Percentiles rank a stretch among this genome's conserved stretches.
phyloP scores from a whole-genome alignment of 1,284 basidiomycete species.

The Chalciporus sp. region DNA sequence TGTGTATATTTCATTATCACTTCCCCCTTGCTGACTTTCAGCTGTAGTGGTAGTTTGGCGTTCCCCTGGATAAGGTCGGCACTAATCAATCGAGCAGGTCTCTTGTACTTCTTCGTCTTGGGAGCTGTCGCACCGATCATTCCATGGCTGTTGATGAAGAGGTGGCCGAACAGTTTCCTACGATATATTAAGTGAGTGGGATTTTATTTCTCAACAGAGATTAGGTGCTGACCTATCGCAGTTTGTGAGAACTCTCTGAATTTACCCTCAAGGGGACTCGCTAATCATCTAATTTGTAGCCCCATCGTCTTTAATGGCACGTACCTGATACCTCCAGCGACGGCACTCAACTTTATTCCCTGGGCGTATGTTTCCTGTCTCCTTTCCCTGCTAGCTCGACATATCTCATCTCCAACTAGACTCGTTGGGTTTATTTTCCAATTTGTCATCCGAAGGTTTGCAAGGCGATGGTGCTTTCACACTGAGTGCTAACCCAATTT shows the following conservation, averaged over 20 bases:
- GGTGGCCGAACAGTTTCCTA: conserved; percentile 46
- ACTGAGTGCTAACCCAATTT: conserved; percentile 37
- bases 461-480: conserved; percentile 25
- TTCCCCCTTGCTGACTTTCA: conserved; percentile 7
- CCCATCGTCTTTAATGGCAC: conserved; percentile 40
- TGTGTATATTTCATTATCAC: neutral
- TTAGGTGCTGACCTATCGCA: conserved; percentile 3
- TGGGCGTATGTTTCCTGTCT: conserved; percentile 35
- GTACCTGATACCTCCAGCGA: conserved; percentile 41
- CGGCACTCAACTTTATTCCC: conserved; percentile 45
- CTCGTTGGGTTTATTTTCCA: conserved; percentile 63
- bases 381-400: conserved; percentile 24
- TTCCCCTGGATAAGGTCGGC: too few species aligned
- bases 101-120: conserved; percentile 50
- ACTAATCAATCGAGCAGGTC: conserved; percentile 24
- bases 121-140: conserved; percentile 47
- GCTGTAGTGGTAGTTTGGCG: conserved; percentile 17
- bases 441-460: conserved; percentile 53
- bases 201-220: neutral
- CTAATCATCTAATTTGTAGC: conserved; percentile 13
- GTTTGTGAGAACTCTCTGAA: conserved; percentile 22
- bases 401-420: conserved; percentile 19
- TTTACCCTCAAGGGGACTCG: neutral
- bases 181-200: conserved; percentile 48
- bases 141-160: conserved; percentile 43